Base-by-base conservation (phyloP, 169 alveolate genomes). In the Eimeria maxima region DNA sequence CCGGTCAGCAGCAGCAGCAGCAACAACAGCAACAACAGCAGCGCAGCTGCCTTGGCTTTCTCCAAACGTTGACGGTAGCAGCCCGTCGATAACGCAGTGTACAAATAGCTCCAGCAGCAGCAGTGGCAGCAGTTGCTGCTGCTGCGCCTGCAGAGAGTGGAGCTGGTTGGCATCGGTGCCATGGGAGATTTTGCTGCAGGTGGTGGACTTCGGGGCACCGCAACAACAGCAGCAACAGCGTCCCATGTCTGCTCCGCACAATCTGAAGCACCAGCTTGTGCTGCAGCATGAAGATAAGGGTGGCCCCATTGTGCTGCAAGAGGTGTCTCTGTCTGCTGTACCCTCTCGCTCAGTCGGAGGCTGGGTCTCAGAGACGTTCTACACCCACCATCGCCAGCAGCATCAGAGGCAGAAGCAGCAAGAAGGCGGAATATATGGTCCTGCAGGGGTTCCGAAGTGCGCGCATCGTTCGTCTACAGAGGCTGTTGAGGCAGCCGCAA, bases 111-210 rank as follows among this genome's bases (percentile, higher is more conserved):
- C 63, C 87, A 6, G 63, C 78, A 8, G 47, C 11, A 45, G 78
- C 74, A 65, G 74, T 47, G 27, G 78, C 65, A 76, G 87, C 87
- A 76, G 87, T 60, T 42, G 63, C 87, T 22, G 65, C 87, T 22
- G 87, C 87, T 2, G 87, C 63, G 3, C 14, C 33, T 20, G 87
- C 87, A 76, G n/a, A 42, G 87, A 76, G 33, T 76, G 87, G 87
- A 44, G 65, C 87, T 76, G 87, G 87, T 33, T 76, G 60, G 63
- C 87, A 20, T 76, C 65, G 18, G 87, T 76, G 29, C 87, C 87
- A 7, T 76, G 87, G 87, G 87, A 76, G 60, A 76, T 76, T 38
- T 76, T 47, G 65, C 63, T 76, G 87, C 87, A 76, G 87, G 65
- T 76, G 42, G 87, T 76, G 29, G 87, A 76, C 60, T 76, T 76